Evolutionary conservation across 495 filamentous ascomycete genomes (phyloP), one percentile per base, ranked within the genome.

Genomic region (Aspergillus sparsus): DNA sequence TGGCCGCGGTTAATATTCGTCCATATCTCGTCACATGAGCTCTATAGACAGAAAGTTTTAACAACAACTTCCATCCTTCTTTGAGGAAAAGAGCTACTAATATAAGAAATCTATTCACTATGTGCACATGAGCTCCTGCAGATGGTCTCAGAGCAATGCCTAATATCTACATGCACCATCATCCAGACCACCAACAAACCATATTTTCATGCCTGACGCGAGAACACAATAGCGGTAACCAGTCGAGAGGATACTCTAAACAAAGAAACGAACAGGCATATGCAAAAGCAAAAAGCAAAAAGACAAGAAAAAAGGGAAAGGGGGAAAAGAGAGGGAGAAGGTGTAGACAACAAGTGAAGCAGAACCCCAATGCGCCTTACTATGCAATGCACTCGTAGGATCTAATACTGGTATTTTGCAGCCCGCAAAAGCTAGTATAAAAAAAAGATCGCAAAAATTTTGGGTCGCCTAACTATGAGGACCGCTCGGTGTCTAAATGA

Each of bases 401-500:
- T 39, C 52, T 31, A 11, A 49, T 5, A n/a, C 16, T 58, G 27
- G 27, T 31, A 12, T 2, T 35, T 15, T 15, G 12, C 42, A 53
- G 27, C 41, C 33, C 21, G 18, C 31, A 53, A 55, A 62, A 45
- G 32, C 41, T 34, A 51, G 57, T 34, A 36, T 32, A 7, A 55
- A 50, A 61, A 41, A 57, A 59, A 62, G 44, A 41, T 46, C 12
- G 42, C 31, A 5, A 42, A 33, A 47, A 15, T n/a, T 36, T 16
- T 33, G 49, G 49, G 37, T 18, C 32, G 10, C 5, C 34, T 53
- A 62, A 46, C 64, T 57, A 74, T 44, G 67, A 61, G 16, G 60
- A 59, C 73, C 75, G 77, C 45, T 80, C 77, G 34, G 72, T 60
- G 46, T 80, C 77, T 16, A 66, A 64, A 45, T 70, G 67, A 12